Evolutionary conservation across 805 yeast genomes (phyloP).

Genomic region (Ogataea ganodermae): DNA sequence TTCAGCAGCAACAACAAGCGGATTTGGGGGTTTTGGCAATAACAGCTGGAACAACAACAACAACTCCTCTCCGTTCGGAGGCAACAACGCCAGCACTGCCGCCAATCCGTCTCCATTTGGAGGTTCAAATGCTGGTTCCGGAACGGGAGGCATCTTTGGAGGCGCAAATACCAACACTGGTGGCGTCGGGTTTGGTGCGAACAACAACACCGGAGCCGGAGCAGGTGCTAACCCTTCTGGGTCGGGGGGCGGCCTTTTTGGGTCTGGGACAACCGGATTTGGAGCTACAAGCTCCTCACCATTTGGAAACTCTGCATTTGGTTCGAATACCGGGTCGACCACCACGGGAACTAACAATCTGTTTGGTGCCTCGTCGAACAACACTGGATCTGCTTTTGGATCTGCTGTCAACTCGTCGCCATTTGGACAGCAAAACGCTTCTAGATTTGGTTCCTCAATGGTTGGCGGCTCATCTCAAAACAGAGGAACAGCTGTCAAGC

Average conservation of each 20-base stretch:
- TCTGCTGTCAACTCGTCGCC: constrained; percentile 35
- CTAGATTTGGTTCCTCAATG: constrained; percentile 35
- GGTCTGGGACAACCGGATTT: constrained; percentile 23
- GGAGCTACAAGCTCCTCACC: constrained; percentile 31
- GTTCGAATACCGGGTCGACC: constrained; percentile 17
- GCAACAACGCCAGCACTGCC: constrained; percentile 25
- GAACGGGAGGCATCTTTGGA: constrained; percentile 40
- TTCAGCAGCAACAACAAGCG: constrained; percentile 15
- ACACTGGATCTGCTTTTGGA: constrained; percentile 37
- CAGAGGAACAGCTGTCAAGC: constrained; percentile 71
- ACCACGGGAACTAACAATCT: constrained; percentile 13
- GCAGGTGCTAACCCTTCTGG: constrained; percentile 19
- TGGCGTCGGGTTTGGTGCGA: constrained; percentile 31
- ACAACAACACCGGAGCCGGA: constrained; percentile 27
- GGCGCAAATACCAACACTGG: constrained; percentile 23
- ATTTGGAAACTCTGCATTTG: constrained; percentile 52
- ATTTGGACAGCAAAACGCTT: constrained; percentile 40
- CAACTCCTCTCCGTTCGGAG: constrained; percentile 29
- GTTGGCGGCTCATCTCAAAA: constrained; percentile 39
- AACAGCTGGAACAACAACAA: constrained; percentile 18
- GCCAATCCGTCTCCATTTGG: constrained; percentile 13
- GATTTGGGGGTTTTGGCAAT: constrained; percentile 59
- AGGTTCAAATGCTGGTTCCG: constrained; percentile 24
- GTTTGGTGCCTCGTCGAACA: constrained; percentile 22
- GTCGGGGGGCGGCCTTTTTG: constrained; percentile 32